These are phyloP conservation scores for Dactylella cylindrospora DNA, from an alignment of 2,329 filamentous ascomycete genomes.

Conservation along the genomic window DNA sequence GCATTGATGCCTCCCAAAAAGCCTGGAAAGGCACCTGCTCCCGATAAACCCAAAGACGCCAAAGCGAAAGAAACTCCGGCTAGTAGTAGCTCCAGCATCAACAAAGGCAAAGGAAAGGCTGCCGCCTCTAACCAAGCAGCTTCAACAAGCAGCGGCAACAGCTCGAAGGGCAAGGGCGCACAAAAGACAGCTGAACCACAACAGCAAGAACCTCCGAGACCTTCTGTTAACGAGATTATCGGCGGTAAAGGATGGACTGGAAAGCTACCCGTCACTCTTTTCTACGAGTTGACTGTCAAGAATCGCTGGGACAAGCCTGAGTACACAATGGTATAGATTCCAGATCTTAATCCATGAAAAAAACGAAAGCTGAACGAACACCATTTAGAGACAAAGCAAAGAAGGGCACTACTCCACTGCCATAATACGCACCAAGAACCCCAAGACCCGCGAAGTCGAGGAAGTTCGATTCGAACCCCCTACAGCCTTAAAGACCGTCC, in stretches of 20 bases:
- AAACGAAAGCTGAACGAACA: too few species aligned
- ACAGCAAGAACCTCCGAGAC: slow-evolving; percentile 14
- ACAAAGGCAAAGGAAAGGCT: slow-evolving; percentile 29
- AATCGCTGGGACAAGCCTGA: slow-evolving; percentile 94
- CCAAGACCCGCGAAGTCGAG: slow-evolving; percentile 77
- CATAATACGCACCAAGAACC: slow-evolving; percentile 71
- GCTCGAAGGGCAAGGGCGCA: slow-evolving; percentile 39
- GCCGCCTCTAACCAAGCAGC: slow-evolving; percentile 2
- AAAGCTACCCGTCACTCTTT: slow-evolving; percentile 76
- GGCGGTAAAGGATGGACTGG: slow-evolving; percentile 96
- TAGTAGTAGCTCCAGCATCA: slow-evolving; percentile 9
- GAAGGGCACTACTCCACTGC: slow-evolving; percentile 80
- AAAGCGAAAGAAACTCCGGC: slow-evolving; percentile 26
- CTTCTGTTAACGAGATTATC: slow-evolving; percentile 73
- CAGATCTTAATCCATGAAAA: neutral
- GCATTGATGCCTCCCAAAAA: slow-evolving; percentile 39
- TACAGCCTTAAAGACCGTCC: slow-evolving; percentile 66
- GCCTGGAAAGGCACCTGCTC: slow-evolving; percentile 32
- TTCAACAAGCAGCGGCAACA: neutral
- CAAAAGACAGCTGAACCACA: slow-evolving; percentile 52
- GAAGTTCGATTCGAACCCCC: slow-evolving; percentile 64
- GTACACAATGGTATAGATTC: slow-evolving; percentile 72
- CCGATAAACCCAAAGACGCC: too few species aligned
- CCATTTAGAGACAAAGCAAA: slow-evolving; percentile 62
- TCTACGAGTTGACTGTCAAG: slow-evolving; percentile 55